Percentiles rank a stretch among this genome's conserved stretches.
These are phyloP conservation scores for Funneliformis mosseae DNA, from an alignment of 192 early-diverging fungal species.

Conservation along the genomic window DNA sequence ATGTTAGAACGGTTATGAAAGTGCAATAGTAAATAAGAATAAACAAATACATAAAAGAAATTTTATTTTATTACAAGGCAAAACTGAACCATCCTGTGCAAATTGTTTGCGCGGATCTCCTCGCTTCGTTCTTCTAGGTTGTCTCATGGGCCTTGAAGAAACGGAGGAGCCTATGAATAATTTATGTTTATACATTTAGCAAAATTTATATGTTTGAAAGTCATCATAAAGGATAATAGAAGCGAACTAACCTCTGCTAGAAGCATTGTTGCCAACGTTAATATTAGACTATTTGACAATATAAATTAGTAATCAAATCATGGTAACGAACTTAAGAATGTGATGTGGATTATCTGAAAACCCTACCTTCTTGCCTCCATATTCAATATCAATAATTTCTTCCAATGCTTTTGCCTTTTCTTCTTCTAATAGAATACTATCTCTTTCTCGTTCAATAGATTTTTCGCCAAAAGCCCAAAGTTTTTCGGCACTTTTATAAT, in stretches of 20 bases:
- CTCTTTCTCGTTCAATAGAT: constrained; percentile 71
- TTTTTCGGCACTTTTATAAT: constrained; percentile 80
- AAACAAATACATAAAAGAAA: neutral
- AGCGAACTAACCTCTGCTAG: constrained; percentile 2
- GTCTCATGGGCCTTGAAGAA: neutral
- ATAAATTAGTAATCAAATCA: neutral
- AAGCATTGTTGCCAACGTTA: neutral
- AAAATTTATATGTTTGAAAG: neutral
- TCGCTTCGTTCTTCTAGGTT: constrained; percentile 3
- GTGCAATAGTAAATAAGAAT: neutral
- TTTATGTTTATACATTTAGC: neutral
- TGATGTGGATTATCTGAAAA: no score
- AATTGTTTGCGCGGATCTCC: constrained; percentile 1
- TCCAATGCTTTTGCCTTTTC: constrained; percentile 27
- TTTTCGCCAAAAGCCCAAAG: constrained; percentile 66
- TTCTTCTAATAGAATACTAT: constrained; percentile 41
- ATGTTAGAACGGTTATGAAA: neutral
- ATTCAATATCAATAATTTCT: neutral
- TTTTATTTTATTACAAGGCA: neutral
- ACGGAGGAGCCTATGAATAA: neutral
- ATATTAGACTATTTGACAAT: neutral
- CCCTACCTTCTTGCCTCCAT: neutral
- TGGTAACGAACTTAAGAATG: neutral
- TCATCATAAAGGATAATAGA: neutral
- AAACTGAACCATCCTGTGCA: constrained; percentile 16